These are phyloP conservation scores for Cyberlindnera maclurae DNA, from an alignment of 805 yeast species.

Conservation along the genomic window DNA sequence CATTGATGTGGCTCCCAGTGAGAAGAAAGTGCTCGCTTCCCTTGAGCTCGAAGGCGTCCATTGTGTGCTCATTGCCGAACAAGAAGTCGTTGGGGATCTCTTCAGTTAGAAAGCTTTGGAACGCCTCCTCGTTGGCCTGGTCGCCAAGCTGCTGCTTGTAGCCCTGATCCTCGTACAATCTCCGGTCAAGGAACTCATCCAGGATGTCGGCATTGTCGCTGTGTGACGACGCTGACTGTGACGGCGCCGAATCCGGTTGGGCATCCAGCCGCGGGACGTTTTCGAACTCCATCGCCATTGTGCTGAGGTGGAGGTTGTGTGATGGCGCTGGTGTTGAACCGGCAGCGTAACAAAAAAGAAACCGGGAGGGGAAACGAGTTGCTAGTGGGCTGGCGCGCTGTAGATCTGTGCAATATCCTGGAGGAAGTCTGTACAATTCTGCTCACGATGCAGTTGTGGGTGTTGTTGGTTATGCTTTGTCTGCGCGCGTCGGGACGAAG, in stretches of 20 bases:
- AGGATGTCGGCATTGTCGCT: slow-evolving; percentile 33
- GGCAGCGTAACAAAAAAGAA: too few species aligned
- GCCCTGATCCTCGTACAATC: slow-evolving; percentile 19
- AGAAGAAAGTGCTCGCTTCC: not conserved
- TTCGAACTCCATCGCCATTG: slow-evolving; percentile 14
- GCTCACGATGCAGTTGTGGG: too few species aligned
- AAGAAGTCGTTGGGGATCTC: slow-evolving; percentile 21
- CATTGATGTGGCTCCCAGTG: not conserved
- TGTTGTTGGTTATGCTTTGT: too few species aligned
- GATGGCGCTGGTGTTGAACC: too few species aligned
- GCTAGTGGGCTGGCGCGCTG: too few species aligned
- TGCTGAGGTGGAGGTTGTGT: too few species aligned
- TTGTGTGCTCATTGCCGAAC: not conserved
- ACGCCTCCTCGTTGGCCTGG: slow-evolving; percentile 17
- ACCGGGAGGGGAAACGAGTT: not conserved
- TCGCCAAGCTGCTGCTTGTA: slow-evolving; percentile 5
- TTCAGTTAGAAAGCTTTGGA: slow-evolving; percentile 20
- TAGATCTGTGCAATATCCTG: too few species aligned
- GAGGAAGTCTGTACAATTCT: too few species aligned
- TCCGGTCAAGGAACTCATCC: slow-evolving; percentile 35
- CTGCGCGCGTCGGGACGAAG: too few species aligned
- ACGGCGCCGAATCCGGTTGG: not conserved
- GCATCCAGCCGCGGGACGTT: slow-evolving; percentile 14
- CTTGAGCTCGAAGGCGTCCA: slow-evolving; percentile 1
- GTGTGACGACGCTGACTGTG: not conserved